Evolutionary conservation across 1,284 basidiomycete species (phyloP), one percentile per base, ranked within the genome.

Genomic region (Boletus smithii): DNA sequence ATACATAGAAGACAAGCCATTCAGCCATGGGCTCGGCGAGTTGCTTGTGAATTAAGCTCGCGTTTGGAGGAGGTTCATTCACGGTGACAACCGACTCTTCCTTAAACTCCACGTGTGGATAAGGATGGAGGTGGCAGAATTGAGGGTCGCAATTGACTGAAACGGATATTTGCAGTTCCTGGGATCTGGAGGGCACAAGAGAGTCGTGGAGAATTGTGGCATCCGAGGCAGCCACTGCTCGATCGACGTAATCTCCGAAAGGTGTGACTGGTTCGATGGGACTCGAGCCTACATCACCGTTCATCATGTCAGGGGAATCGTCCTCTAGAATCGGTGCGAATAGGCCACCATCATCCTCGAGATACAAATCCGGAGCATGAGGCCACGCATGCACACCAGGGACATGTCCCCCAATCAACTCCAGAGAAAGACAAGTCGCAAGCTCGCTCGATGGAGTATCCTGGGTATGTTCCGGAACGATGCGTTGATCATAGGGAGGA

Each of bases 1-100:
- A 90, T 9, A 88, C 79, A 60, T 83, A 90, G 45, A 73, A 74
- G 33, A 85, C 80, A 33, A 88, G 69, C 88, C 88, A 90, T 49
- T 85, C 81, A 4, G 87, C 78, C 51, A 90, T 70, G 8, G 87
- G 85, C 37, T 85, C 84, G 0, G 83, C 80, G 14, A 89, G 71
- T 54, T 79, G 83, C 71, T 77, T 82, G 69, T 88, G 88, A 14
- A 74, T 69, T 16, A 70, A 60, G n/a, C 76, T 78, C 39, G 81
- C 74, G 49, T 73, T 71, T 9, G 80, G 72, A 16, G 77, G 72
- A 30, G 52, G 53, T 35, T 61, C 61, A 46, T 42, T 49, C 14
- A 39, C 33, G 11, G 40, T 14, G n/a, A 33, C 23, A 13, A 51
- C 20, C 10, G 39, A 34, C 9, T 46, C 53, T 26, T 61, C 46